Evolutionary conservation across 169 alveolate genomes (phyloP).

Genomic region (Perkinsus marinus): DNA sequence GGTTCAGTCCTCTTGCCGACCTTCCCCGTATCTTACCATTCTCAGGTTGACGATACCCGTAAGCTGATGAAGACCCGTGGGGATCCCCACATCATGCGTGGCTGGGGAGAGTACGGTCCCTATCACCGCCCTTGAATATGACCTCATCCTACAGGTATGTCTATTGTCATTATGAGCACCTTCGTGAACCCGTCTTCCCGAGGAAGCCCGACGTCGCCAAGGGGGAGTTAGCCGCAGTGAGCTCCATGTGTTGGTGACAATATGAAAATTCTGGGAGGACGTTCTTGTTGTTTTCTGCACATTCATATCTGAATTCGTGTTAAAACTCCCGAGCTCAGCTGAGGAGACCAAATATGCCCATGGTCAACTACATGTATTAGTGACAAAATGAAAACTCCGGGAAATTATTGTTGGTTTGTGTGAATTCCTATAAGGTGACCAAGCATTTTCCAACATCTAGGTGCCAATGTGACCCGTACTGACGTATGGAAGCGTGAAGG

Average conservation of each 20-base stretch:
- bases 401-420: no score
- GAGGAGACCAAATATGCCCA: no score
- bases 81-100: neutral
- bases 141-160: slow-evolving; percentile 49
- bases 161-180: slow-evolving; percentile 59
- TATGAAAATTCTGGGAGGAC: no score
- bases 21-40: neutral
- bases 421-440: no score
- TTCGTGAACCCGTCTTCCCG: slow-evolving; percentile 70
- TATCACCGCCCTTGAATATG: slow-evolving; percentile 58
- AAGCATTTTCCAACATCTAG: no score
- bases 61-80: neutral
- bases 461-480: slow-evolving; percentile 67
- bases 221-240: no score
- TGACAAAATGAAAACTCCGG: no score
- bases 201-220: slow-evolving; percentile 56
- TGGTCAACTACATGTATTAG: no score
- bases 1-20: neutral
- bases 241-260: no score
- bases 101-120: slow-evolving; percentile 2
- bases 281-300: no score
- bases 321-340: no score
- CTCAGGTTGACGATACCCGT: neutral
- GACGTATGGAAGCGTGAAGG: slow-evolving; percentile 61
- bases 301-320: no score